Evolutionary conservation across 1,284 basidiomycete genomes (phyloP), one percentile per base, ranked within the genome.

Genomic region (Neolentinus lepideus): DNA sequence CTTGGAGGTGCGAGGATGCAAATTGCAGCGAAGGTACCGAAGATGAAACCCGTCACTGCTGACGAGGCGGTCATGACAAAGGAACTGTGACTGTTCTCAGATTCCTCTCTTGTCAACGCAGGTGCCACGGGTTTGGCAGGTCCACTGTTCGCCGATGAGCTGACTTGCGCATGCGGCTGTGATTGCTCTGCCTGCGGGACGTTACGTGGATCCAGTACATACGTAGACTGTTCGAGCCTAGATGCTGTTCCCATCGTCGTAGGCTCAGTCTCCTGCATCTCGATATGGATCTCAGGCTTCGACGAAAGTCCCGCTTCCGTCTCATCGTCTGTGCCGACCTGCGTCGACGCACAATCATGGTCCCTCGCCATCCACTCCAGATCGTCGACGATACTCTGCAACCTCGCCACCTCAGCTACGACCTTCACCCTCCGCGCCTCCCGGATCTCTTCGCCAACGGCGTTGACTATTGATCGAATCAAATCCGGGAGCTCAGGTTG

Each of bases 371-470:
- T 66, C 51, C 71, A 69, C 63, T 82, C 77, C 35, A 83, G 67
- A 35, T 76, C 74, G 58, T 74, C 71, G 43, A 84, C 75, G 45
- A 79, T 74, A 19, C 69, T 70, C 64, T 77, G 76, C 61, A 84
- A 68, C 47, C 72, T 68, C 52, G 63, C 67, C 24, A 75, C 74
- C 62, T 83, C 76, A 53, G 70, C 64, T 54, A 69, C 57, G 55
- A 69, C 65, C 50, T 73, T 69, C 36, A 69, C 65, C 52, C 63
- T 69, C 59, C 76, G 73, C 59, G 79, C 77, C 65, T 79, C 79
- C 52, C 75, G 73, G 54, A 85, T 72, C 68, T 88, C 84, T 63
- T 86, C 85, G 22, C 75, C 82, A 43, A 88, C 69, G 51, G 84
- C 75, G 57, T 77, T 70, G 29, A 80, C 75, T 62, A 84, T 80